Evolutionary conservation across 176 grass and related monocot species (phyloP), one percentile per base, ranked within the genome.

Genomic region (Bolboschoenus planiculmis): DNA sequence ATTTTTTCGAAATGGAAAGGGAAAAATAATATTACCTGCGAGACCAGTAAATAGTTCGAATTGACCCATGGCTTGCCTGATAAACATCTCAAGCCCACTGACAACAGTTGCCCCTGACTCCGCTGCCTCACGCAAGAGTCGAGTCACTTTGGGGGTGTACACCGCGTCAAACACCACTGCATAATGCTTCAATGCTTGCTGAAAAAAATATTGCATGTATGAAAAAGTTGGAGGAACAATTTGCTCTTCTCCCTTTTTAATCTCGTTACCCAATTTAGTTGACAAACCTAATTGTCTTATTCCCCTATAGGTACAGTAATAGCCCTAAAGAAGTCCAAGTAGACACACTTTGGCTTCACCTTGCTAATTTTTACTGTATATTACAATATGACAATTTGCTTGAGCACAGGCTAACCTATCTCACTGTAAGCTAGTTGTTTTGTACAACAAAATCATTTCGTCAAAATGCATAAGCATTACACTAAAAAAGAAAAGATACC

Each of bases 41-140:
- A 91, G 85, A 85, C 86, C 93, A 18, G 87, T 98, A 81, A 98
- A 98, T 81, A 90, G 82, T 84, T 98, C 96, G 56, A 95, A 98
- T 80, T 98, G 96, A 24, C 91, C 87, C 90, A 91, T 90, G 58
- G 92, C 92, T 88, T 95, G 96, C 85, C 96, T 93, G 72, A 91
- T 95, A 70, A 98, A 98, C 96, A 98, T 98, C 89, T 98, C 96
- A n/a, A 93, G 53, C 78, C 96, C 96, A 5, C 96, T 98, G 85
- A 98, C 96, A 78, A 95, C 91, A 31, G 83, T 88, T 15, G 86
- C 87, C 75, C 96, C 96, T 9, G 88, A 91, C 62, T 98, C 96
- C 57, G 79, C 80, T 18, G 96, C 90, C 91, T 95, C 96, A 46
- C 86, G 84, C 30, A 98, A 82, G 85, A 98, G 96, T 85, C 92